Percentiles rank a stretch among this genome's conserved stretches.
These are phyloP conservation scores for Mycena chlorophos DNA, from an alignment of 768 basidiomycete species.

Conservation along the genomic window DNA sequence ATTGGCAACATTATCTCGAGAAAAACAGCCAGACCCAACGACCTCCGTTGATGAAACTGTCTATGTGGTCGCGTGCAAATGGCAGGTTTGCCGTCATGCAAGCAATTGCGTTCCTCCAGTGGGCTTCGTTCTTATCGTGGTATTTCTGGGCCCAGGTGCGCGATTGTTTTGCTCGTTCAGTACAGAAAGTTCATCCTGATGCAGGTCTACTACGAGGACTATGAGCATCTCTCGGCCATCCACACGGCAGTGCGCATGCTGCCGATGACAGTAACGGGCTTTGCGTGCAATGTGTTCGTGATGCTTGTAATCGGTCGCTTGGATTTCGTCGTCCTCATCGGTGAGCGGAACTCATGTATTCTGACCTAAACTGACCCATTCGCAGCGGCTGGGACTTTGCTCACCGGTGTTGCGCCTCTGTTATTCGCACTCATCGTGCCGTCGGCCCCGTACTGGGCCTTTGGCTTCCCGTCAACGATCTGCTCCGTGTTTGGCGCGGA, in stretches of 20 bases:
- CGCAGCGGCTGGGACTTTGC: conserved; percentile 46
- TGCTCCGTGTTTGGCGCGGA: conserved; percentile 74
- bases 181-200: not conserved
- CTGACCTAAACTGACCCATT: not conserved
- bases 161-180: conserved; percentile 39
- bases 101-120: conserved; percentile 62
- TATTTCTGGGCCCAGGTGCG: conserved; percentile 36
- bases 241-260: conserved; percentile 64
- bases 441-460: conserved; percentile 66
- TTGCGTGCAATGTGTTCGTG: conserved; percentile 64
- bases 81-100: conserved; percentile 66
- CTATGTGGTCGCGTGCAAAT: conserved; percentile 61
- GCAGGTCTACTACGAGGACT: conserved; percentile 75
- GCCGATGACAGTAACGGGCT: conserved; percentile 70
- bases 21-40: conserved; percentile 29
- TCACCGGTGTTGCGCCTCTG: conserved; percentile 59
- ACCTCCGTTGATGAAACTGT: conserved; percentile 65
- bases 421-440: conserved; percentile 70
- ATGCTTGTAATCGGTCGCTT: conserved; percentile 58
- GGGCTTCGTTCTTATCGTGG: conserved; percentile 59
- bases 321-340: conserved; percentile 55
- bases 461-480: conserved; percentile 67
- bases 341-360: conserved; percentile 36
- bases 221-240: conserved; percentile 52
- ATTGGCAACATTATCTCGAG: conserved; percentile 65